phyloP scores from a whole-genome alignment of 768 basidiomycete genomes.

The Auriscalpium orientale region DNA sequence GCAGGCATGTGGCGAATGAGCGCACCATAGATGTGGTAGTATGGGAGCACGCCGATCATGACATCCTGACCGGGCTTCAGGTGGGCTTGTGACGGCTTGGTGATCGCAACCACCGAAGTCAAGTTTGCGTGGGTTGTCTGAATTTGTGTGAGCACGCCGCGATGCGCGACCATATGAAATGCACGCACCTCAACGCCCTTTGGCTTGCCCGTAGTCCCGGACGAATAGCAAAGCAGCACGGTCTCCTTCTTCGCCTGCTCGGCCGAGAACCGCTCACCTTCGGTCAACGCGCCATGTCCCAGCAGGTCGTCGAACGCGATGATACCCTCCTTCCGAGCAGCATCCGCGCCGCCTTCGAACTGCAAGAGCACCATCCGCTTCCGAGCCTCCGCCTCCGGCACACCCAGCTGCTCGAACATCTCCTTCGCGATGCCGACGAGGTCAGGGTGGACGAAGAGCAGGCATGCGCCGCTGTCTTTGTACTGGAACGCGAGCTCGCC shows the following conservation, averaged over 20 bases:
- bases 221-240: constrained; percentile 52
- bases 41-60: constrained; percentile 60
- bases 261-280: constrained; percentile 52
- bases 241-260: constrained; percentile 46
- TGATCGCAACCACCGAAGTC: constrained; percentile 47
- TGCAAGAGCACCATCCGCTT: constrained; percentile 49
- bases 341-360: not conserved
- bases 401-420: constrained; percentile 45
- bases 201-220: constrained; percentile 72
- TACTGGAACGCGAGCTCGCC: constrained; percentile 68
- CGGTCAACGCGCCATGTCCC: constrained; percentile 35
- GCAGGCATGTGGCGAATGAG: constrained; percentile 33
- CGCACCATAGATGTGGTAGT: constrained; percentile 42
- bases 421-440: constrained; percentile 47
- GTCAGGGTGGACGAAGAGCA: constrained; percentile 57
- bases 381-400: constrained; percentile 37
- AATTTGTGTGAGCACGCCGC: not conserved
- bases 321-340: constrained; percentile 20
- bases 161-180: not conserved
- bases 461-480: constrained; percentile 50
- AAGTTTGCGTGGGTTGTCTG: constrained; percentile 68
- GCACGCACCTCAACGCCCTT: constrained; percentile 50
- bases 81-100: constrained; percentile 36
- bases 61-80: constrained; percentile 36
- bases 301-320: constrained; percentile 43